Evolutionary conservation across 2,329 filamentous ascomycete species (phyloP).

Genomic region (Rhynchosporium graminicola): DNA sequence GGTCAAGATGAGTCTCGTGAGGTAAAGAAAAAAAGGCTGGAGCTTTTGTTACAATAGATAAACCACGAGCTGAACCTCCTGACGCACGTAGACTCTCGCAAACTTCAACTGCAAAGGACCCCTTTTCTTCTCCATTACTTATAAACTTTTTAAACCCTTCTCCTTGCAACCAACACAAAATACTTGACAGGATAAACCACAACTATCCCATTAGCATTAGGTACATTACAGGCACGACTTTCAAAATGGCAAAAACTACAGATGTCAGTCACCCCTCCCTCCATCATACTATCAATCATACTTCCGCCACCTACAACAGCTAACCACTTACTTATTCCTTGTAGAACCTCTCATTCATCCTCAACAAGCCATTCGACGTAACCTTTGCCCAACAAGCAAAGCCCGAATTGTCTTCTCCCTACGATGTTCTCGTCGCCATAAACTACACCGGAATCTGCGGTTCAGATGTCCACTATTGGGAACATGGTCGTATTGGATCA

Average conservation of each 20-base stretch:
- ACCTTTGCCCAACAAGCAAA: constrained; percentile 41
- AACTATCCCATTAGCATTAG: neutral
- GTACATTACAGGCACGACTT: neutral
- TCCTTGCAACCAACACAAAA: neutral
- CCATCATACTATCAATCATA: neutral
- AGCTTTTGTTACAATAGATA: neutral
- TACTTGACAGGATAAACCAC: too few relatives aligned
- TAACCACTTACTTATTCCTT: constrained; percentile 11
- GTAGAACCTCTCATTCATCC: constrained; percentile 45
- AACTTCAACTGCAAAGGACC: neutral
- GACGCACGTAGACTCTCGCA: neutral
- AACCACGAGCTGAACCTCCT: neutral
- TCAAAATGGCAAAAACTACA: constrained; percentile 16
- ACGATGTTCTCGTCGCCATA: constrained; percentile 64
- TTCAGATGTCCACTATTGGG: constrained; percentile 71
- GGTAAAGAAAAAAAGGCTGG: constrained; percentile 17
- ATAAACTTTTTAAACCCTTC: neutral
- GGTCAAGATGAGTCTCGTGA: constrained; percentile 18
- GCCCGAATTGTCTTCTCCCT: constrained; percentile 46
- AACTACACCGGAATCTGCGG: constrained; percentile 70
- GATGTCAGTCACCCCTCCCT: constrained; percentile 4
- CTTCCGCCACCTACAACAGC: constrained; percentile 23
- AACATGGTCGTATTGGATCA: constrained; percentile 67
- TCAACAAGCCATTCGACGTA: constrained; percentile 41
- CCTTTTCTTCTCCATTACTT: neutral